Base-by-base conservation (phyloP, 2,329 filamentous ascomycete genomes). In the Phaeosphaeriaceae sp. region DNA sequence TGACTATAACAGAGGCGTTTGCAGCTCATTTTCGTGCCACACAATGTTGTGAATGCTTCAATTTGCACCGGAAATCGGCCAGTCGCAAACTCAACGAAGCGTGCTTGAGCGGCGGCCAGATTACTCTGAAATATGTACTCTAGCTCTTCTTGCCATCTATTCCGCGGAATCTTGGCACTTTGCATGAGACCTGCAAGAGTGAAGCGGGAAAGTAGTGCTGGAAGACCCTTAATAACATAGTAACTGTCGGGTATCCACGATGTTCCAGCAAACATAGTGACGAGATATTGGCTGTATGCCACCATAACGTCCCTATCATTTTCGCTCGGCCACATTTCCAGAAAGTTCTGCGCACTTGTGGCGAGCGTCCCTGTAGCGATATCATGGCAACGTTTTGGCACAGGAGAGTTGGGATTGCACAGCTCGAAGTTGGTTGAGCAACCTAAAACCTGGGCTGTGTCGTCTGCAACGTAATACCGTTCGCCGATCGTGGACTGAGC, bases 131-230 rank as follows among this genome's bases (percentile, higher is more conserved):
- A 44, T 25, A 55, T 55, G 41, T 62, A 48, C 41, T 62, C 53
- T 15, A 64, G 41, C 22, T 68, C 65, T 10, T 24, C 7, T 46
- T 66, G 54, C 65, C 65, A 68, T 47, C 55, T 48, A 21, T 60
- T 52, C 10, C 44, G 31, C 2, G 57, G 58, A 22, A 66, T 27
- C 13, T 51, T 27, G 2, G 33, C 22, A 5, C 41, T 22, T 21
- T 61, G 57, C 1, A 58, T 7, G 7, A 20, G 31, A 3, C 40
- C 48, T 13, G 48, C 22, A 15, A 65, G 40, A 10, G 36, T 46
- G 24, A 48, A 41, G 20, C 56, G 36, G 13, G 61, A 22, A 1
- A 58, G 21, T 4, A 58, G 22, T 3, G 42, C n/a, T 15, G 56
- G 56, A 17, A 58, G 25, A 11, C 42, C 45, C 6, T 31, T 17